phyloP scores from a whole-genome alignment of 176 grass and related monocot species.

The Carex myosuroides region DNA sequence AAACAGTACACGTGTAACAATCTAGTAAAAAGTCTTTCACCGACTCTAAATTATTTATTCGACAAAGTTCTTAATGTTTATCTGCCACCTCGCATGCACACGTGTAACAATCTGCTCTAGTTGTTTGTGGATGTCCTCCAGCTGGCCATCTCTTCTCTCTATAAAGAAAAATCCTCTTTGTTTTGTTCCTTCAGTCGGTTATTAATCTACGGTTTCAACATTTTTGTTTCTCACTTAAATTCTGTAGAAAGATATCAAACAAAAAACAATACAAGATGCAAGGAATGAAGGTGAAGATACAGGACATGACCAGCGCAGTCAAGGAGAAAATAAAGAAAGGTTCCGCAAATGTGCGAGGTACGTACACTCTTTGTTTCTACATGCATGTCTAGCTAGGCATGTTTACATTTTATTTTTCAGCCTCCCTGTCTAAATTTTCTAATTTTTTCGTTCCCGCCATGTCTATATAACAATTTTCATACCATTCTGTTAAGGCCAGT shows the following conservation, averaged over 20 bases:
- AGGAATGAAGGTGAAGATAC: constrained; percentile 18
- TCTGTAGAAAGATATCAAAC: constrained; percentile 3
- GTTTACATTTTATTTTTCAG: no score
- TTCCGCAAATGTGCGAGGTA: not conserved
- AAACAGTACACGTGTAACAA: not conserved
- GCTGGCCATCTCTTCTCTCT: not conserved
- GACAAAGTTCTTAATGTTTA: not conserved
- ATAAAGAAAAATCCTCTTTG: not conserved
- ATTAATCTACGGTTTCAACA: not conserved
- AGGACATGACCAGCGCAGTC: constrained; percentile 10
- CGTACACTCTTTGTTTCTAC: not conserved
- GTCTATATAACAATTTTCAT: not conserved
- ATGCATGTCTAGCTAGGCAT: no score
- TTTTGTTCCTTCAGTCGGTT: not conserved
- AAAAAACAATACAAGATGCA: constrained; percentile 19
- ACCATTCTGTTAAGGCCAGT: not conserved
- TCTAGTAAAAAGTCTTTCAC: not conserved
- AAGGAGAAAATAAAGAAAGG: constrained; percentile 15
- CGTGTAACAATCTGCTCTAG: not conserved
- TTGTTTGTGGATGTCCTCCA: constrained; percentile 9
- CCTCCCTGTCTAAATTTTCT: no score
- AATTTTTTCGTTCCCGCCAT: no score
- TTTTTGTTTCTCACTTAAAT: not conserved
- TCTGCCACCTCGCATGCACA: constrained; percentile 7
- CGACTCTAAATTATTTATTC: not conserved